These are phyloP conservation scores for Galerina sulciceps DNA, from an alignment of 768 basidiomycete genomes.

Conservation along the genomic window DNA sequence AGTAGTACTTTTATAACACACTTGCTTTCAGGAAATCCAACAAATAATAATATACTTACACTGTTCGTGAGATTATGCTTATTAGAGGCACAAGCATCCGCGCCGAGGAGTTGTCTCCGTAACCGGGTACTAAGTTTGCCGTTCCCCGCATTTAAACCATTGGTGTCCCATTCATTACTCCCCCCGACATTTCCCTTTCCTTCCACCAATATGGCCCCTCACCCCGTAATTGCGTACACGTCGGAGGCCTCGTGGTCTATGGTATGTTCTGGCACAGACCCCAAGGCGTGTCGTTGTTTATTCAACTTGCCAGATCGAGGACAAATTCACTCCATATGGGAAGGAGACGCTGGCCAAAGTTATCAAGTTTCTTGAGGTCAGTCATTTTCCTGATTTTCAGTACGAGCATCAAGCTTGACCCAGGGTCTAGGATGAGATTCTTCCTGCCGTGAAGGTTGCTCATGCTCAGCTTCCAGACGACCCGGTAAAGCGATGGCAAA, in stretches of 20 bases:
- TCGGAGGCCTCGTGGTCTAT: constrained; percentile 88
- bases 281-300: neutral
- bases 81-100: too few species aligned
- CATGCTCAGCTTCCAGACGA: constrained; percentile 83
- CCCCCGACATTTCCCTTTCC: neutral
- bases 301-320: constrained; percentile 63
- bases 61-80: too few species aligned
- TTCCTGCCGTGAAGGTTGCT: constrained; percentile 78
- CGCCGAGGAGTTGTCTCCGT: neutral
- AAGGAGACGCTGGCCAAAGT: constrained; percentile 87
- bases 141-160: constrained; percentile 22
- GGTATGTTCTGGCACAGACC: constrained; percentile 41
- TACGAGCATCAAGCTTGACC: neutral
- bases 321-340: constrained; percentile 90
- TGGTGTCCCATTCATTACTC: neutral
- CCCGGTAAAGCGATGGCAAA: constrained; percentile 79
- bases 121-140: constrained; percentile 25
- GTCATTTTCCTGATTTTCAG: constrained; percentile 15
- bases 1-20: neutral
- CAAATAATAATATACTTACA: neutral
- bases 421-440: constrained; percentile 74
- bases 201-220: constrained; percentile 53
- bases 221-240: constrained; percentile 78
- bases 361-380: constrained; percentile 82
- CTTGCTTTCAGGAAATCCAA: constrained; percentile 3